Percentiles rank a stretch among this genome's conserved stretches.
phyloP scores from a whole-genome alignment of 2,329 filamentous ascomycete species.

The Acarospora socialis region DNA sequence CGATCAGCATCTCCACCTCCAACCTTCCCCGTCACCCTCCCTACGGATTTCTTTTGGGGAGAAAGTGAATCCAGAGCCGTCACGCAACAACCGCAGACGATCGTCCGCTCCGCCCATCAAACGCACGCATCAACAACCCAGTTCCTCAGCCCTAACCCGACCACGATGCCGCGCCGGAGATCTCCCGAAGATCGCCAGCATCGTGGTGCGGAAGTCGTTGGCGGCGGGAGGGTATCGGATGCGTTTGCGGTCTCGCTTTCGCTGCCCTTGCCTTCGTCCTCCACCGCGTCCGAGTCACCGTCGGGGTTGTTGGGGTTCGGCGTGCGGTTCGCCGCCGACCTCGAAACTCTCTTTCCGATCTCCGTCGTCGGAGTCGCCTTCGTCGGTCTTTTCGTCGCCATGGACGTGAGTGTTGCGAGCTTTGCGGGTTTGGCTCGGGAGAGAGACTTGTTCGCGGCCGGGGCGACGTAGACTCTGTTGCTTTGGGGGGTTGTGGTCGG shows the following conservation, averaged over 20 bases:
- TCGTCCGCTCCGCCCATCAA: constrained; percentile 62
- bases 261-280: constrained; percentile 38
- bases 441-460: too few relatives aligned
- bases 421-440: too few relatives aligned
- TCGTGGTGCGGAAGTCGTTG: constrained; percentile 57
- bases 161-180: constrained; percentile 61
- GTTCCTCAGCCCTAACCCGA: too few relatives aligned
- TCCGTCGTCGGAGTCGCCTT: constrained; percentile 6
- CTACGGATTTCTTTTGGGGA: too few relatives aligned
- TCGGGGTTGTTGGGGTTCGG: constrained; percentile 52
- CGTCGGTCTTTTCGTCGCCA: too few relatives aligned
- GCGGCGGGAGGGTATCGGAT: too few relatives aligned
- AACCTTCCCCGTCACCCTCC: constrained; percentile 33
- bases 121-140: constrained; percentile 75
- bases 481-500: too few relatives aligned
- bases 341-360: constrained; percentile 45
- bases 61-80: too few relatives aligned
- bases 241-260: too few relatives aligned
- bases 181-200: constrained; percentile 59
- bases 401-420: too few relatives aligned
- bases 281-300: constrained; percentile 52
- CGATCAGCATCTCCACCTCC: constrained; percentile 1
- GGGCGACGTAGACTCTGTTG: too few relatives aligned
- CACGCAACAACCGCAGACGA: constrained; percentile 60
- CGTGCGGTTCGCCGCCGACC: constrained; percentile 46